A percentile compares a stretch with the other conserved stretches of the same genome.
These are phyloP conservation scores for Cercospora sp. DNA, from an alignment of 2,329 filamentous ascomycete species.

Conservation along the genomic window DNA sequence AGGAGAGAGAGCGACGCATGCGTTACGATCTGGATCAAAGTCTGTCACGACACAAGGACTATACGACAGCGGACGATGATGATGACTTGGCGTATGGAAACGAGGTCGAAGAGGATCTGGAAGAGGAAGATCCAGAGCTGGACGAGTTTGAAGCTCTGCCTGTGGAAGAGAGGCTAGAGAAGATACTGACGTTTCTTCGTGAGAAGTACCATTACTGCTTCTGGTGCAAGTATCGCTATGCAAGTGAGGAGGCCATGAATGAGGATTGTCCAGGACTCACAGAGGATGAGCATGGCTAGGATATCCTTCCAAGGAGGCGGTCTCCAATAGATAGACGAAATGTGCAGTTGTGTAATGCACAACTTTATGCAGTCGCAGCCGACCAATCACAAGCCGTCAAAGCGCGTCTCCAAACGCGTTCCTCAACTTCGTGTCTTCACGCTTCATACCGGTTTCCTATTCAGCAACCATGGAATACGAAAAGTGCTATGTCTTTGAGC, in stretches of 20 bases:
- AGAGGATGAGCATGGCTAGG: constrained; percentile 76
- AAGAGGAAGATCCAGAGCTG: constrained; percentile 77
- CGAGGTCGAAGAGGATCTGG: constrained; percentile 64
- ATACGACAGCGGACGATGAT: constrained; percentile 69
- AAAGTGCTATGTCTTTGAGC: constrained; percentile 50
- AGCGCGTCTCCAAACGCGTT: background rate
- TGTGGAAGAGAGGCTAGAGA: constrained; percentile 64
- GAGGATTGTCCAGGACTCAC: constrained; percentile 84
- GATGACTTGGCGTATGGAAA: constrained; percentile 68
- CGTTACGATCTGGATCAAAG: constrained; percentile 66
- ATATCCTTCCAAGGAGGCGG: no score
- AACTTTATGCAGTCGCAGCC: background rate
- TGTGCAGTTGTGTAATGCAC: background rate
- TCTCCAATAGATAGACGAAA: background rate
- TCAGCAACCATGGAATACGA: constrained; percentile 48
- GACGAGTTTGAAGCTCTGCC: constrained; percentile 74
- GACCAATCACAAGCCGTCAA: background rate
- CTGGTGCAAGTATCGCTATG: constrained; percentile 88
- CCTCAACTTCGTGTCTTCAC: background rate
- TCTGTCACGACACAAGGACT: constrained; percentile 62
- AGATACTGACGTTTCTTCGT: constrained; percentile 68
- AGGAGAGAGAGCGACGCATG: constrained; percentile 66
- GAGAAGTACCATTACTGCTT: constrained; percentile 81
- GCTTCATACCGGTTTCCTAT: background rate
- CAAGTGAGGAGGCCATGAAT: constrained; percentile 62